A percentile compares a stretch with the other conserved stretches of the same genome.
Evolutionary conservation across 1,284 basidiomycete species (phyloP).

Genomic region (Microstroma glucosiphilum): DNA sequence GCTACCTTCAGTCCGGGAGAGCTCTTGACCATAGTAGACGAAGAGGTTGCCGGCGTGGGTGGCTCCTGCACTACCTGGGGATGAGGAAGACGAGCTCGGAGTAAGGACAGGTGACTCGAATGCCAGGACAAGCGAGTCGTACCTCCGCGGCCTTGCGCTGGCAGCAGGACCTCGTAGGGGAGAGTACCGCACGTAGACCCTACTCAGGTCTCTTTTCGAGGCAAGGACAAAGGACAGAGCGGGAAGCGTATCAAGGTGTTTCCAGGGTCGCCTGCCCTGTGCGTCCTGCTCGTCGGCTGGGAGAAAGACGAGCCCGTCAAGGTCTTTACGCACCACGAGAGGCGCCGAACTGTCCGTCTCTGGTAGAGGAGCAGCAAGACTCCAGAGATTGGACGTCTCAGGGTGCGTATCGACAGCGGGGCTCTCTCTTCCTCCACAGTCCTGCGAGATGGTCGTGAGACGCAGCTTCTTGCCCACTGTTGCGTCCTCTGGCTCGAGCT

Average conservation of each 20-base stretch:
- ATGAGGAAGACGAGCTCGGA: conserved; percentile 10
- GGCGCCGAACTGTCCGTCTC: background rate
- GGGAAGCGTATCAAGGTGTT: conserved; percentile 70
- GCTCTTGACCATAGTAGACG: conserved; percentile 22
- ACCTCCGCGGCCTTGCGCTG: conserved; percentile 2
- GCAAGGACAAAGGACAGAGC: conserved; percentile 89
- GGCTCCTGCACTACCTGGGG: background rate
- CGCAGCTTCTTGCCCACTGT: background rate
- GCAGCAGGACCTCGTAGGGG: background rate
- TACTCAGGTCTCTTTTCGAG: conserved; percentile 60
- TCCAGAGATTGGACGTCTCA: too few species aligned
- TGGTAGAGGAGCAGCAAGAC: too few species aligned
- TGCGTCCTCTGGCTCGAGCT: conserved; percentile 4
- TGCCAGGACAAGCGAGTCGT: conserved; percentile 18
- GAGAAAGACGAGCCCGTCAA: conserved; percentile 73
- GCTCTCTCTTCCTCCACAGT: background rate
- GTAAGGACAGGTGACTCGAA: conserved; percentile 29
- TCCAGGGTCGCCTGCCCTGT: conserved; percentile 57
- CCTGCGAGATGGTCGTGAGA: conserved; percentile 46
- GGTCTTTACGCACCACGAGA: conserved; percentile 67
- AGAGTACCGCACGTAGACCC: background rate
- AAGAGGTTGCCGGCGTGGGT: conserved; percentile 34
- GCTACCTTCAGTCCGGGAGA: background rate
- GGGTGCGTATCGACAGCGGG: too few species aligned
- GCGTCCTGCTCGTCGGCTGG: conserved; percentile 35